Evolutionary conservation across 352 stramenopile species (phyloP).

Genomic region (Elongisporangium prolatum): DNA sequence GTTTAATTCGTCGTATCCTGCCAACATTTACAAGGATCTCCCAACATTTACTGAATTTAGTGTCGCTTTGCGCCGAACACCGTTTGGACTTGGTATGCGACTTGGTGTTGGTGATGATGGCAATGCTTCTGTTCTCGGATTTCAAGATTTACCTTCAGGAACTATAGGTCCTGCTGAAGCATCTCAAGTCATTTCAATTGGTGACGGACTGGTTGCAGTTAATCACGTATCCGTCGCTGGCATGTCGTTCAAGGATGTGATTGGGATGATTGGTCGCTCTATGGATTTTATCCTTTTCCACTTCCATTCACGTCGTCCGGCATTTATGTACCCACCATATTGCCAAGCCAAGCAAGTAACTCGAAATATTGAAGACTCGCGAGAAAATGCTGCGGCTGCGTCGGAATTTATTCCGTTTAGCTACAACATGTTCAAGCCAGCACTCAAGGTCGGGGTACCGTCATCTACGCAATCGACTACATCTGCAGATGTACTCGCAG

Average conservation of each 20-base stretch:
- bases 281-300: slow-evolving; percentile 70
- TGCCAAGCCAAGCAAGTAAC: slow-evolving; percentile 60
- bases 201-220: slow-evolving; percentile 74
- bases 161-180: slow-evolving; percentile 73
- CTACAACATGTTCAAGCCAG: slow-evolving; percentile 56
- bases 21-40: slow-evolving; percentile 37
- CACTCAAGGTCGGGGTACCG: slow-evolving; percentile 54
- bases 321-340: slow-evolving; percentile 61
- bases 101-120: slow-evolving; percentile 62
- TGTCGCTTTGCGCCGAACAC: slow-evolving; percentile 55
- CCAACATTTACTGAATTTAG: slow-evolving; percentile 73
- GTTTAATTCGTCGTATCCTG: slow-evolving; percentile 53
- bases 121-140: slow-evolving; percentile 71
- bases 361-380: slow-evolving; percentile 24
- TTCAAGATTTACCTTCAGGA: slow-evolving; percentile 66
- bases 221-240: slow-evolving; percentile 62
- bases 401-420: slow-evolving; percentile 70
- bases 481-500: slow-evolving; percentile 27
- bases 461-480: slow-evolving; percentile 21
- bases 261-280: slow-evolving; percentile 64
- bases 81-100: slow-evolving; percentile 79
- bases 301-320: slow-evolving; percentile 69
- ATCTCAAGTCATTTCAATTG: slow-evolving; percentile 62
- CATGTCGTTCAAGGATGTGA: slow-evolving; percentile 69
- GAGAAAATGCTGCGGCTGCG: slow-evolving; percentile 28